These are phyloP conservation scores for Anisodus acutangulus DNA, from an alignment of 257 asterid genomes.

Conservation along the genomic window DNA sequence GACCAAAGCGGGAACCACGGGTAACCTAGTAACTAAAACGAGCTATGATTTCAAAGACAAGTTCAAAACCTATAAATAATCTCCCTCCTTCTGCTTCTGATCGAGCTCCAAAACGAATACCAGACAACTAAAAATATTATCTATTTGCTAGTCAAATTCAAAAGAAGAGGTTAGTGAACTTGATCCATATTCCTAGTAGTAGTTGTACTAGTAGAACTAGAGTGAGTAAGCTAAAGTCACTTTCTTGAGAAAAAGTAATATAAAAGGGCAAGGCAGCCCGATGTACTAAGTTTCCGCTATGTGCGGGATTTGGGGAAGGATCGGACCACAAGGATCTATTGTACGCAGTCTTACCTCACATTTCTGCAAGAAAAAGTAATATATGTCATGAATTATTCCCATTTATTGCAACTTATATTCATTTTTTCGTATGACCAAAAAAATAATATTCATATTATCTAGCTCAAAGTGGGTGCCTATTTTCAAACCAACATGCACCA, in stretches of 20 bases:
- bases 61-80: background rate
- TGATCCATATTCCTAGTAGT: background rate
- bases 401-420: background rate
- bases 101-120: background rate
- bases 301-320: no score
- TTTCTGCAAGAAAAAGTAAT: background rate
- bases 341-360: no score
- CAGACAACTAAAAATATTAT: background rate
- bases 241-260: background rate
- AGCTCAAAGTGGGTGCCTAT: no score
- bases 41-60: background rate
- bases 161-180: background rate
- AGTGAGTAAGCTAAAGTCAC: background rate
- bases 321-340: no score
- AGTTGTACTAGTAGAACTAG: background rate
- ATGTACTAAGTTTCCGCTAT: no score
- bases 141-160: no score
- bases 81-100: background rate
- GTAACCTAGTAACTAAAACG: no score
- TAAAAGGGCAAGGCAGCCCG: no score
- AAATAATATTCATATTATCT: no score
- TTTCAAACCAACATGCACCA: slow-evolving; percentile 18
- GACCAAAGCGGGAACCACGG: no score
- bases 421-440: no score
- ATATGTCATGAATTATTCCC: background rate